These are phyloP conservation scores for Saksenaea vasiformis DNA, from an alignment of 371 early-diverging fungal species.

Conservation along the genomic window DNA sequence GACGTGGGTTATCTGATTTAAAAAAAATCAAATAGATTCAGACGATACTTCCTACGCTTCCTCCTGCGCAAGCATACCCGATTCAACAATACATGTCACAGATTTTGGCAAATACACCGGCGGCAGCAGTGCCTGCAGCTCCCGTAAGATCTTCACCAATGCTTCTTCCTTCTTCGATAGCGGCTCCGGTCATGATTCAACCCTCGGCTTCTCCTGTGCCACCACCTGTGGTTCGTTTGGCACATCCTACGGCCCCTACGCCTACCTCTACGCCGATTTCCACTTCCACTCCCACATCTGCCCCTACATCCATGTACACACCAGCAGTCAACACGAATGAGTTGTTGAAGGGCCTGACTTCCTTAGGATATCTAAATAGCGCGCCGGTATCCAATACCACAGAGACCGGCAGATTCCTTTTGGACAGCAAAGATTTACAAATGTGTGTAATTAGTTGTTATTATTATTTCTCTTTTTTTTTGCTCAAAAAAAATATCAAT, in stretches of 20 bases:
- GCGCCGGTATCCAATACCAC: slow-evolving; percentile 9
- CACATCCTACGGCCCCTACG: slow-evolving; percentile 6
- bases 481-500: slow-evolving; percentile 12
- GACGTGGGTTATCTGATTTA: too few relatives aligned
- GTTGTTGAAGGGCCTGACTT: slow-evolving; percentile 39
- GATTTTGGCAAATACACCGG: slow-evolving; percentile 14
- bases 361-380: slow-evolving; percentile 33
- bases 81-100: slow-evolving; percentile 44
- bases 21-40: slow-evolving; percentile 28
- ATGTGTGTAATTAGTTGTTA: slow-evolving; percentile 29
- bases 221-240: not conserved
- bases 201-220: not conserved
- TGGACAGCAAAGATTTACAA: slow-evolving; percentile 53
- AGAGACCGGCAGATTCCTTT: slow-evolving; percentile 11
- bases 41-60: slow-evolving; percentile 44
- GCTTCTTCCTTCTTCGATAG: not conserved
- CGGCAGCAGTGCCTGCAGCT: not conserved
- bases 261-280: not conserved
- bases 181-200: not conserved
- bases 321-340: slow-evolving; percentile 30
- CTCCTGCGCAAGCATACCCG: slow-evolving; percentile 34
- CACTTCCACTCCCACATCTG: slow-evolving; percentile 3
- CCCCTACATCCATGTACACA: slow-evolving; percentile 11
- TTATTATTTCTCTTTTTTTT: slow-evolving; percentile 8
- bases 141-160: not conserved